phyloP scores from a whole-genome alignment of 2,329 filamentous ascomycete species.

The Elsinoe ampelina region DNA sequence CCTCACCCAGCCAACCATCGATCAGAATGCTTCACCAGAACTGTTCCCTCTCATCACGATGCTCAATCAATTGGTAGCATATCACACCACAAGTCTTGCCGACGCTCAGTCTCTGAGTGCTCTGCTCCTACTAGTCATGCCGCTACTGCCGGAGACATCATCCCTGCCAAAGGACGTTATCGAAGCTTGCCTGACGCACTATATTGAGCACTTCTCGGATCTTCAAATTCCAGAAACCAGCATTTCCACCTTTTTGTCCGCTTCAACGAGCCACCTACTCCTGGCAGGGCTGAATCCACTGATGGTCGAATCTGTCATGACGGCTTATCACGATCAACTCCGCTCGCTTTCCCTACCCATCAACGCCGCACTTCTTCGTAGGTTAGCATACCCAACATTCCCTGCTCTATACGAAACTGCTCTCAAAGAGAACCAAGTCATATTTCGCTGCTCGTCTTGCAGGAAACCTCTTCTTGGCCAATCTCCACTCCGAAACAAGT shows the following conservation, averaged over 20 bases:
- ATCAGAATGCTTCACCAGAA: slow-evolving; percentile 25
- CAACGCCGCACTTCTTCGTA: slow-evolving; percentile 48
- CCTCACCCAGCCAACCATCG: slow-evolving; percentile 24
- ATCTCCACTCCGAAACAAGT: slow-evolving; percentile 37
- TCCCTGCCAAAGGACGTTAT: slow-evolving; percentile 24
- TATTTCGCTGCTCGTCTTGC: slow-evolving; percentile 48
- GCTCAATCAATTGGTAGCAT: slow-evolving; percentile 33
- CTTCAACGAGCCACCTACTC: slow-evolving; percentile 32
- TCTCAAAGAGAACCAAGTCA: slow-evolving; percentile 45
- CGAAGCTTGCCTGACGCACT: slow-evolving; percentile 29
- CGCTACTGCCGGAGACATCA: slow-evolving; percentile 37
- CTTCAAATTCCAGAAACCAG: slow-evolving; percentile 31
- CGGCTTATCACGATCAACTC: slow-evolving; percentile 49
- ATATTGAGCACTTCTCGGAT: slow-evolving; percentile 31
- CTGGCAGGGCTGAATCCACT: slow-evolving; percentile 38
- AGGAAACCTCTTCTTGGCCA: slow-evolving; percentile 45
- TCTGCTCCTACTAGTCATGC: slow-evolving; percentile 37
- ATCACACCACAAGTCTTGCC: slow-evolving; percentile 32
- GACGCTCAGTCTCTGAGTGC: slow-evolving; percentile 41
- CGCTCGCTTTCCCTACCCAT: slow-evolving; percentile 38
- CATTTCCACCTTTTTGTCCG: slow-evolving; percentile 33
- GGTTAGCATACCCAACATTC: slow-evolving; percentile 45
- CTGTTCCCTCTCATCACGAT: slow-evolving; percentile 35
- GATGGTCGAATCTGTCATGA: slow-evolving; percentile 47
- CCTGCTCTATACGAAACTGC: slow-evolving; percentile 49